These are phyloP conservation scores for Xylaria sp. DNA, from an alignment of 2,329 filamentous ascomycete species.

Conservation along the genomic window DNA sequence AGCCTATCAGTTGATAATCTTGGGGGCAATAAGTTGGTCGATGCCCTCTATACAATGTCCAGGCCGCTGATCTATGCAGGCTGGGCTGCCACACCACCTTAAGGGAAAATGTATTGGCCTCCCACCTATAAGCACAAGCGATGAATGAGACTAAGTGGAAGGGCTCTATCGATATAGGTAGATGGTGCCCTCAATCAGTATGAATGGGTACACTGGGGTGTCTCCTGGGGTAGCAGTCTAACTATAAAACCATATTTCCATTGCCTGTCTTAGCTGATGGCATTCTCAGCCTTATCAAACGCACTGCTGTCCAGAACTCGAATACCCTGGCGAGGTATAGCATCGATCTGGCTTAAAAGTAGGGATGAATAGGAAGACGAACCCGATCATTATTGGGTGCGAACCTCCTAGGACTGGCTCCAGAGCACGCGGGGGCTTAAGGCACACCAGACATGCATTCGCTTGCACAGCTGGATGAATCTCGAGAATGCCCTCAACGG, in stretches of 20 bases:
- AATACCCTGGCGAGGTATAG: background rate
- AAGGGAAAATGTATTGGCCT: conserved; percentile 30
- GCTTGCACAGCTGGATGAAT: conserved; percentile 2
- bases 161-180: conserved; percentile 10
- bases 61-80: conserved; percentile 39
- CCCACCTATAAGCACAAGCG: conserved; percentile 33
- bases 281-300: conserved; percentile 16
- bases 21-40: conserved; percentile 30
- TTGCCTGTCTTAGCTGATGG: background rate
- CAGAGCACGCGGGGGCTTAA: background rate
- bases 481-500: background rate
- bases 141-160: conserved; percentile 29
- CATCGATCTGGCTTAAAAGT: background rate
- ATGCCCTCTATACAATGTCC: conserved; percentile 32
- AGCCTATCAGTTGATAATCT: conserved; percentile 38
- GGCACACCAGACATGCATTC: conserved; percentile 10
- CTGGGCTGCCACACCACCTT: conserved; percentile 34
- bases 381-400: background rate
- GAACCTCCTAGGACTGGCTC: background rate
- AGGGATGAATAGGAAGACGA: background rate
- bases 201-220: conserved; percentile 17
- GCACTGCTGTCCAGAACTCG: conserved; percentile 1
- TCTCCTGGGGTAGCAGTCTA: conserved; percentile 5
- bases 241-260: background rate
- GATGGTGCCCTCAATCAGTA: conserved; percentile 24